Evolutionary conservation across 2,329 filamentous ascomycete genomes (phyloP), one percentile per base, ranked within the genome.

Genomic region (Diaporthe eres): DNA sequence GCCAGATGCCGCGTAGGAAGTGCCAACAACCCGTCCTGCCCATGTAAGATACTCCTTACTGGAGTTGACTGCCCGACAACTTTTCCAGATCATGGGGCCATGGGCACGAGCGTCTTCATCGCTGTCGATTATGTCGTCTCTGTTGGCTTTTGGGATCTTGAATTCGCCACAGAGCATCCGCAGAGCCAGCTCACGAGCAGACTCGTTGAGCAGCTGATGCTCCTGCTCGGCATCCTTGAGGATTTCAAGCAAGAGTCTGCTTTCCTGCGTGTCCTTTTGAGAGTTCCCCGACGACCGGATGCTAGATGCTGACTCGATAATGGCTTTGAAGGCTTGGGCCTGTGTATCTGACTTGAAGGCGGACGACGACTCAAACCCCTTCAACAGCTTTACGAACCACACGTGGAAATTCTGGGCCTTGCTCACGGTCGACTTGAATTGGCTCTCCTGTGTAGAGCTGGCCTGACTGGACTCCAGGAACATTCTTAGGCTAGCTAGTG

Each of bases 21-120:
- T 91, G 10, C 97, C 97, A 60, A 98, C 87, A 2, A 96, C 93
- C 77, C 93, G 90, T 4, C 94, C 96, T 60, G 94, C 94, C 97
- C 97, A 99, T 1, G 94, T 86, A 0, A 95, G 86, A 82, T 97
- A 98, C 22, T 91, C 89, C 37, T 90, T 86, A 74, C 92, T 94
- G 22, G 93, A 87, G 2, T 89, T 85, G 51, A 89, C 86, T n/a
- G 90, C 88, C 75, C 90, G 88, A 79, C 95, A 94, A 57, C 94
- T 95, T 81, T 93, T 92, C 92, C 94, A 97, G 0, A 98, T 88
- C 25, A 92, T 90, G 17, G 92, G 86, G 2, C 92, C 90, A 80
- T 93, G 91, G 1, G 85, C 83, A 17, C 90, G 83, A 15, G 95
- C 92, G 58, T 91, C 88, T 22, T 88, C 81, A 81, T 98, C 95